Evolutionary conservation across 495 filamentous ascomycete genomes (phyloP), one percentile per base, ranked within the genome.

Genomic region (Acidiella bohemica): DNA sequence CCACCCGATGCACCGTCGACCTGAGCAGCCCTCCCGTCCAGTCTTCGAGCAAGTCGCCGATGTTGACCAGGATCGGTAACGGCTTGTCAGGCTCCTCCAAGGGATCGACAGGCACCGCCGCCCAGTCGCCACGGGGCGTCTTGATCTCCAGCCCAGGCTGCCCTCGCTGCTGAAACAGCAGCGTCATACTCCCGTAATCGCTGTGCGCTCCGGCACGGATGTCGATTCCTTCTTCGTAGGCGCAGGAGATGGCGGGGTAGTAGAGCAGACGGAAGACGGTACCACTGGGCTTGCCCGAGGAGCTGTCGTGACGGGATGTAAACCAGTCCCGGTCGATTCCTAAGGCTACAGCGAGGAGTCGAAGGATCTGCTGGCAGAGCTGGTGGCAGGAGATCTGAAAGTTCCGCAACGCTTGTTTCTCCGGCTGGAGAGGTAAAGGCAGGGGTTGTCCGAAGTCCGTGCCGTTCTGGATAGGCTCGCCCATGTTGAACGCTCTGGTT

Each of bases 131-230:
- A 18, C 36, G 44, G n/a, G 68, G 67, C 1, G 74, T 77, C 1
- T 77, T 70, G 36, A 97, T 84, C 58, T 97, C 88, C 4, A 97
- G 68, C 0, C 90, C 90, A 0, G 82, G 78, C 44, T 94, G 82
- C 1, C 78, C 78, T 6, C 75, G 73, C 1, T 81, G 72, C 50
- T 88, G 84, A 60, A 95, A 84, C 10, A 83, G 66, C 4, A 84
- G 64, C 1, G 79, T 82, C 41, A 84, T 58, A 46, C 67, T 59
- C 33, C 71, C 80, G 54, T 81, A 81, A 53, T 78, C 73, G 41
- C 69, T 75, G 59, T 81, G 74, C 2, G 80, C 76, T 41, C 80
- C 72, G 17, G 80, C 74, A 9, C 79, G 73, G 26, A 78, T 67
- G 53, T 75, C 68, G 9, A 59, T 54, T 5, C 24, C 42, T 3